Base-by-base conservation (phyloP, 1,284 basidiomycete genomes). In the Tylopilus sp. region DNA sequence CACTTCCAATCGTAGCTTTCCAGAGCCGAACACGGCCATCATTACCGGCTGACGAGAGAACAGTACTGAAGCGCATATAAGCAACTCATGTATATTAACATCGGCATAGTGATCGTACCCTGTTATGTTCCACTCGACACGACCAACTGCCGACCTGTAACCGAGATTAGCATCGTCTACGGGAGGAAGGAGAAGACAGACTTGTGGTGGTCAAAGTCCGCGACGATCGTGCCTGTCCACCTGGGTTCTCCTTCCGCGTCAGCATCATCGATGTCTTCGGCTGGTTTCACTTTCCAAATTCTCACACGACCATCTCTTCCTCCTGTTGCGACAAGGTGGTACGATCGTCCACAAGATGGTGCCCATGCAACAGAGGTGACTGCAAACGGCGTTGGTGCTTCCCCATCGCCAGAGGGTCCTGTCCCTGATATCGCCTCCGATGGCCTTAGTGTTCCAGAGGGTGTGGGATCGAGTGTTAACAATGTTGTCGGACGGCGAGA, bases 291-390 rank as follows among this genome's bases (percentile, higher is more conserved):
- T 66, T 90, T 89, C 95, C 95, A 98, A 70, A 98, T 95, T 64
- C 95, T 82, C 9, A 97, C 95, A 52, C 88, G 87, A 1, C 95
- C 95, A 74, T 97, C 96, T 51, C 95, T 84, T 49, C 90, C 86
- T 9, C 95, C 96, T 0, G 95, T 94, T 4, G 96, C 96, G 68
- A 98, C 85, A 55, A 97, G 89, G 74, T 98, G 96, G 79, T 96
- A 97, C 2, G 93, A 94, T 29, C 95, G 86, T 2, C 96, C 96
- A 70, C 95, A 97, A 0, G 91, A 92, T 1, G 96, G 94, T 2
- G 96, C 95, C 95, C 96, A 98, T 7, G 95, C 85, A 53, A 98
- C 87, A 33, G 90, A 90, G 0, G 92, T 93, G 60, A 96, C 87
- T 3, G 95, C 87, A 60, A 83, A 89, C 5, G 85, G 77, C 7